Evolutionary conservation across 306 rosid species (phyloP).

Genomic region (Vigna trinervia): DNA sequence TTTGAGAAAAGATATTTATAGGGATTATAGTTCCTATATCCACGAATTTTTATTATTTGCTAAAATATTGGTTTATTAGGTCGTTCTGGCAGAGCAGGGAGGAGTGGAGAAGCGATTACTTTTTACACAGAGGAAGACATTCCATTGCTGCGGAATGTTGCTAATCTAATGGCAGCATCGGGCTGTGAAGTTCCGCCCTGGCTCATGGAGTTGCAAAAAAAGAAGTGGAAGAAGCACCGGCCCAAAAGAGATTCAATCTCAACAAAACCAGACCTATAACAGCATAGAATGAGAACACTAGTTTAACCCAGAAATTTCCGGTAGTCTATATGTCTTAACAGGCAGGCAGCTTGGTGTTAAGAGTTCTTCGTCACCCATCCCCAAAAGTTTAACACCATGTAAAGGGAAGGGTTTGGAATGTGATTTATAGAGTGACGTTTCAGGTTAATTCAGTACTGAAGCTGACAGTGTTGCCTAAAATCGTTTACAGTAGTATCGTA

Average conservation of each 20-base stretch:
- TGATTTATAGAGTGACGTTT: not conserved
- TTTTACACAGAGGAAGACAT: conserved; percentile 85
- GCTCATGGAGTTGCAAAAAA: conserved; percentile 66
- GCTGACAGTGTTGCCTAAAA: not conserved
- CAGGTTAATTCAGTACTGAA: not conserved
- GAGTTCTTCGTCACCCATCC: conserved; percentile 11
- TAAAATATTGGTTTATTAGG: conserved; percentile 56
- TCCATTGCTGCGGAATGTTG: conserved; percentile 77
- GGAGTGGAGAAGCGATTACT: conserved; percentile 91
- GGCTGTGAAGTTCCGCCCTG: conserved; percentile 94
- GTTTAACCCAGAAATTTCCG: not conserved
- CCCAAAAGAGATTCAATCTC: conserved; percentile 81
- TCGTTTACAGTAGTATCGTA: not conserved
- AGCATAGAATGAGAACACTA: conserved; percentile 11
- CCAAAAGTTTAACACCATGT: not conserved
- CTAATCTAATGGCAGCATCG: conserved; percentile 79
- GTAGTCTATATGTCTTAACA: not conserved
- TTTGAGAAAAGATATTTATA: conserved; percentile 23
- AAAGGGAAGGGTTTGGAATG: not conserved
- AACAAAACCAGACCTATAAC: conserved; percentile 57
- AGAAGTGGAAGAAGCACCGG: conserved; percentile 92
- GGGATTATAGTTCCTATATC: conserved; percentile 10
- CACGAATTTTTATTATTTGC: not conserved
- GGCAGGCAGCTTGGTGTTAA: not conserved
- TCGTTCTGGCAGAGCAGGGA: conserved; percentile 97